Conservation (phyloP, 2,329 filamentous ascomycete species). For the Ceratocystis smalleyi region DNA sequence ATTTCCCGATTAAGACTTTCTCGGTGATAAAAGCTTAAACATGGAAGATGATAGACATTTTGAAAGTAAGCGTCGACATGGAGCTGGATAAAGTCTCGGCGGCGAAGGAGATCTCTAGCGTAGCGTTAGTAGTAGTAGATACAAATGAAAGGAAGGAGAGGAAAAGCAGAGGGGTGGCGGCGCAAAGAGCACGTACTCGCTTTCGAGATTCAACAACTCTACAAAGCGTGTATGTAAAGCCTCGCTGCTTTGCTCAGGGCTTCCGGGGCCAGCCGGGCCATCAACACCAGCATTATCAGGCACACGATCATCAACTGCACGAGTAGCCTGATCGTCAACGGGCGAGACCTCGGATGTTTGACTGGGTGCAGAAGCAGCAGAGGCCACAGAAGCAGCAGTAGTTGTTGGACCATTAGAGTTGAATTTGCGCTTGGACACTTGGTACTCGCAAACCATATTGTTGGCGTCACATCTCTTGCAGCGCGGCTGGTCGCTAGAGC, state of each 20-base stretch:
- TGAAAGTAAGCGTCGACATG: constrained; percentile 29
- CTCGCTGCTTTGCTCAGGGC: constrained; percentile 10
- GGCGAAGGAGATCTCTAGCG: constrained; percentile 24
- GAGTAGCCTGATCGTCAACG: constrained; percentile 5
- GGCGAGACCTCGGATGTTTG: constrained; percentile 4
- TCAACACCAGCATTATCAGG: constrained; percentile 14
- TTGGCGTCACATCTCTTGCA: constrained; percentile 27
- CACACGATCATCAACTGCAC: constrained; percentile 12
- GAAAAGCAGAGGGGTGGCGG: neutral
- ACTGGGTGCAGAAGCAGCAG: neutral
- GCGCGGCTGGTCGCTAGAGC: constrained; percentile 28
- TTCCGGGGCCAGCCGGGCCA: constrained; percentile 10
- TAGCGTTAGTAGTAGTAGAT: neutral
- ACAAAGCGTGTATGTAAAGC: constrained; percentile 13
- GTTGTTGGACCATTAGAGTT: constrained; percentile 12
- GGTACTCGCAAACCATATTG: constrained; percentile 28
- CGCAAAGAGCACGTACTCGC: constrained; percentile 11
- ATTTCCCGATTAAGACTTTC: constrained; percentile 25
- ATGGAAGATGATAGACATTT: constrained; percentile 27
- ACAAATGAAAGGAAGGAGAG: neutral
- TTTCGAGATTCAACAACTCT: constrained; percentile 14
- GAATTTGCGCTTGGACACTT: constrained; percentile 27
- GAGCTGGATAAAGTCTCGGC: constrained; percentile 24
- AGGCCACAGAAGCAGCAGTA: neutral
- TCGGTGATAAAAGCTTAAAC: constrained; percentile 27